These are phyloP conservation scores for Sordariomycetes sp. DNA, from an alignment of 2,329 filamentous ascomycete genomes.

Conservation along the genomic window DNA sequence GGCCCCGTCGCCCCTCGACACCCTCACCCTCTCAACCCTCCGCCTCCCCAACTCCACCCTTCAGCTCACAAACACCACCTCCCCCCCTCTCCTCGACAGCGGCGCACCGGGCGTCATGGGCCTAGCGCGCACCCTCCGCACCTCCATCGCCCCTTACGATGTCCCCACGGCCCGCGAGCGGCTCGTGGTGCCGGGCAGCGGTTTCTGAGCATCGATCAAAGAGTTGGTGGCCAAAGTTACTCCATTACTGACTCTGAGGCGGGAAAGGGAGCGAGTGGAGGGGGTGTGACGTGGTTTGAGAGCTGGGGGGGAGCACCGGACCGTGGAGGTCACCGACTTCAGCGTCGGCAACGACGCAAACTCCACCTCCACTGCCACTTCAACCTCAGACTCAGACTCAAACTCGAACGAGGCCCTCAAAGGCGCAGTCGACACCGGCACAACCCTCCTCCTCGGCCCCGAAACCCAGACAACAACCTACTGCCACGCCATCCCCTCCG, in stretches of 20 bases:
- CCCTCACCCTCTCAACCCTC: conserved; percentile 28
- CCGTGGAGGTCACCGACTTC: conserved; percentile 43
- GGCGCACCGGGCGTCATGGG: conserved; percentile 37
- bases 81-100: conserved; percentile 22
- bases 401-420: conserved; percentile 21
- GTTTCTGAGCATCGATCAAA: conserved; percentile 36
- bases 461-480: conserved; percentile 43
- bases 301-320: conserved; percentile 29
- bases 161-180: conserved; percentile 23
- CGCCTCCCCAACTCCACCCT: conserved; percentile 29
- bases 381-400: too few relatives aligned
- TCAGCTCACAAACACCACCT: conserved; percentile 31
- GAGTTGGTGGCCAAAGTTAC: conserved; percentile 29
- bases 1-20: conserved; percentile 39
- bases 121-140: conserved; percentile 30
- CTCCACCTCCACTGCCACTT: conserved; percentile 15
- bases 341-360: conserved; percentile 24
- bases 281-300: conserved; percentile 28
- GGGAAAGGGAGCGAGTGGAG: too few relatives aligned
- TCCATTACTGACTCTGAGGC: conserved; percentile 32
- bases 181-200: conserved; percentile 12
- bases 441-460: conserved; percentile 50
- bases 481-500: conserved; percentile 39
- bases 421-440: conserved; percentile 56
- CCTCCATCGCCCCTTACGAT: conserved; percentile 26